A percentile compares a stretch with the other conserved stretches of the same genome.
These are phyloP conservation scores for Cenococcum geophilum DNA, from an alignment of 495 filamentous ascomycete genomes.

Conservation along the genomic window DNA sequence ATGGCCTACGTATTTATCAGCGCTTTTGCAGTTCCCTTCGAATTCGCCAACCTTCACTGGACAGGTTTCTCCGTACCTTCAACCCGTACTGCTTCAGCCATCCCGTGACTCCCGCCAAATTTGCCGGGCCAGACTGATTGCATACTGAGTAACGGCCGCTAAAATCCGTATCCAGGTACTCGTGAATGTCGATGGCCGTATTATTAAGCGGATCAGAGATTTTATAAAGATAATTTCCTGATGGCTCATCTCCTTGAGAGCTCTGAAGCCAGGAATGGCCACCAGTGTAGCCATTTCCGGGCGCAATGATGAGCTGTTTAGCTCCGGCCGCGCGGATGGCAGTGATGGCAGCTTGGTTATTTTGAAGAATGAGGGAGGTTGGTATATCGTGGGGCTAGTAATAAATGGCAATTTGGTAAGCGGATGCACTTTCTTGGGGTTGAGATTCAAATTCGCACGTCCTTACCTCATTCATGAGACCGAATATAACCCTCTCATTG, in stretches of 20 bases:
- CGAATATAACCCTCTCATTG: too few relatives aligned
- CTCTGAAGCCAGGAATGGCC: constrained; percentile 42
- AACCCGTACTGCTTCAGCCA: constrained; percentile 47
- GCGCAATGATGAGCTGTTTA: constrained; percentile 45
- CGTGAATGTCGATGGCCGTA: constrained; percentile 49
- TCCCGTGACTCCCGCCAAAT: constrained; percentile 42
- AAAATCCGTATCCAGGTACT: constrained; percentile 49
- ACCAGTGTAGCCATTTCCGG: constrained; percentile 47
- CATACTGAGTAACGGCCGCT: constrained; percentile 41
- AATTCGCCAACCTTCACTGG: background rate
- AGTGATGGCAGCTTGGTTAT: constrained; percentile 49
- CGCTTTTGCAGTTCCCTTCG: background rate
- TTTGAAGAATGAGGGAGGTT: constrained; percentile 42
- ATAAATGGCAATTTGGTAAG: constrained; percentile 42
- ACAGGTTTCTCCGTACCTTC: constrained; percentile 27
- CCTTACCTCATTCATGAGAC: too few relatives aligned
- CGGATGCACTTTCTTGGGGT: constrained; percentile 35
- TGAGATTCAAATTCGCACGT: too few relatives aligned
- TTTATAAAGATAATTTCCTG: constrained; percentile 38
- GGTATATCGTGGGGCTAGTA: constrained; percentile 50
- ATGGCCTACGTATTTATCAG: constrained; percentile 36
- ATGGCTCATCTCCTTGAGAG: constrained; percentile 27
- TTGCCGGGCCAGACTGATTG: constrained; percentile 37
- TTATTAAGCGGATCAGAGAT: constrained; percentile 46
- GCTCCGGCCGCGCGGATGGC: constrained; percentile 44